phyloP scores from a whole-genome alignment of 148 eudicot species.

The Suaeda aralocaspica region DNA sequence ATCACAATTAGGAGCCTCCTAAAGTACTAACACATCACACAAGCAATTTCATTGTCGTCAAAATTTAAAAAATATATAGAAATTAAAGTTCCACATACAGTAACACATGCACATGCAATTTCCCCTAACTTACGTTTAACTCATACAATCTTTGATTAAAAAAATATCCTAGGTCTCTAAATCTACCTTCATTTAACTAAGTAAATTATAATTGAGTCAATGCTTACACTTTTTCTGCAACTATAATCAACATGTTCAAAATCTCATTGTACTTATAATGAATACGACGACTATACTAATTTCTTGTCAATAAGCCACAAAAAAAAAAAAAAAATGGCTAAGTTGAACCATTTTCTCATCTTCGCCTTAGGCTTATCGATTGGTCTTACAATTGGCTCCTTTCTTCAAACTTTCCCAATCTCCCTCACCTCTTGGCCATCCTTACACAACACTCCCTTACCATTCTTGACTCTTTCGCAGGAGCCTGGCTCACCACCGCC shows the following conservation, averaged over 20 bases:
- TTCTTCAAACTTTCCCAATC: constrained; percentile 29
- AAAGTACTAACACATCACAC: too few relatives aligned
- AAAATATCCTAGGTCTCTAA: neutral
- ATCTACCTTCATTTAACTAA: neutral
- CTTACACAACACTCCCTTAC: neutral
- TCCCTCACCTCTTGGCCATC: constrained; percentile 12
- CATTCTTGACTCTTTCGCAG: neutral
- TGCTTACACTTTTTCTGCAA: neutral
- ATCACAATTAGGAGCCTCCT: too few relatives aligned
- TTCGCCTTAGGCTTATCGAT: constrained; percentile 48
- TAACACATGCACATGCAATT: constrained; percentile 26
- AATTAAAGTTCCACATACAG: too few relatives aligned
- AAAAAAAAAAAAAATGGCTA: constrained; percentile 13
- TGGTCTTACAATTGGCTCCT: constrained; percentile 39
- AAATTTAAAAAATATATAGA: too few relatives aligned
- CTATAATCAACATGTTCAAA: neutral
- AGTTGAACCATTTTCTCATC: constrained; percentile 29
- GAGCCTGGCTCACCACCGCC: neutral
- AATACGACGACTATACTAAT: neutral
- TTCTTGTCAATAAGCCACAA: too few relatives aligned
- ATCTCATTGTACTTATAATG: neutral
- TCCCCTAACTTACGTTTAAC: constrained; percentile 30
- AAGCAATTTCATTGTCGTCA: too few relatives aligned
- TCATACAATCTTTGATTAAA: neutral
- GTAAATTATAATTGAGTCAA: neutral